A percentile compares a stretch with the other conserved stretches of the same genome.
Conservation (phyloP, 805 yeast genomes). For the Myxozyma mucilagina region DNA sequence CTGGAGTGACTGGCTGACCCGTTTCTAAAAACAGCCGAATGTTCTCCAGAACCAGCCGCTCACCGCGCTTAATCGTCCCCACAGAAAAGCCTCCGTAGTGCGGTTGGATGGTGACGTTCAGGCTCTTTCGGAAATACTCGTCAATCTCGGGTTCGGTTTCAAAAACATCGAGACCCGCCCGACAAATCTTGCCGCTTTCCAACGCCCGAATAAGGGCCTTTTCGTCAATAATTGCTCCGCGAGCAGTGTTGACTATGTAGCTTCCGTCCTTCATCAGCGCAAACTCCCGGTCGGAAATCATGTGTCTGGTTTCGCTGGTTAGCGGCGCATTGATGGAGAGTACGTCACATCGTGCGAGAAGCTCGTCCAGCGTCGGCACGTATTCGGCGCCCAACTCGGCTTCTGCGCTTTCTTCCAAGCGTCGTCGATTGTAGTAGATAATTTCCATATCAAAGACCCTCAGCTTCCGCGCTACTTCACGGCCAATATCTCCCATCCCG, state of each 20-base stretch:
- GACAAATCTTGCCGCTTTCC: conserved; percentile 51
- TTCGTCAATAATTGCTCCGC: conserved; percentile 63
- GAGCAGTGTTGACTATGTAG: conserved; percentile 57
- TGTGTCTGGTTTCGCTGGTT: conserved; percentile 53
- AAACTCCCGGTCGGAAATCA: conserved; percentile 48
- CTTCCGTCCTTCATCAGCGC: conserved; percentile 56
- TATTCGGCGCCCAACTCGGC: conserved; percentile 41
- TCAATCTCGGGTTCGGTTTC: conserved; percentile 58
- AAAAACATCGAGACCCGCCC: conserved; percentile 62
- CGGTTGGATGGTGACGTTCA: conserved; percentile 55
- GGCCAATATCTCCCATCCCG: conserved; percentile 67
- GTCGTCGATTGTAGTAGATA: conserved; percentile 54
- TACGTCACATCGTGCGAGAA: conserved; percentile 51
- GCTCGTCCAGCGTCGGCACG: conserved; percentile 49
- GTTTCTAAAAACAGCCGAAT: conserved; percentile 10
- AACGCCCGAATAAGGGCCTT: conserved; percentile 49
- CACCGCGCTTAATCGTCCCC: conserved; percentile 36
- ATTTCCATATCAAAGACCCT: conserved; percentile 52
- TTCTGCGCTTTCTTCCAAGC: conserved; percentile 51
- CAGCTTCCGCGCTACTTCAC: conserved; percentile 54
- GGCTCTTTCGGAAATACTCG: conserved; percentile 48
- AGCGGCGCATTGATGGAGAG: conserved; percentile 54
- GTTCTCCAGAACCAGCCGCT: conserved; percentile 17
- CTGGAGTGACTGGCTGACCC: conserved; percentile 19
- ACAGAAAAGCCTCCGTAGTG: conserved; percentile 51